Conservation (phyloP, 2,329 filamentous ascomycete species). For the Cladophialophora yegresii region DNA sequence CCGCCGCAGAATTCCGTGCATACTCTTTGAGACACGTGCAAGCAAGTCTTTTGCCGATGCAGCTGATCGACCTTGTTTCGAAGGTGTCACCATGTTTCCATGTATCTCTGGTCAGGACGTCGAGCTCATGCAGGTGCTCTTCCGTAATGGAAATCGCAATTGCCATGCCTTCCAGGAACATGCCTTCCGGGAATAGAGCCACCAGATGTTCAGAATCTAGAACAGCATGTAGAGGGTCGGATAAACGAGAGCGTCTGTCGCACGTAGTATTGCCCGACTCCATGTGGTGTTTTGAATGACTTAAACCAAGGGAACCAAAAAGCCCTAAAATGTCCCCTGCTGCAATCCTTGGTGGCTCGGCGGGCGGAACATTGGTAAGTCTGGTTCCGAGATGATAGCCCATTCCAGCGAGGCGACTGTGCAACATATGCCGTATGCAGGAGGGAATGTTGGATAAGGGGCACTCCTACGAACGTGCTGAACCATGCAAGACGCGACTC, state of each 20-base stretch:
- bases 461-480: background rate
- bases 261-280: background rate
- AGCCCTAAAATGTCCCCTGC: background rate
- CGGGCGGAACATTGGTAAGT: too few species aligned
- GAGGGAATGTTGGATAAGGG: background rate
- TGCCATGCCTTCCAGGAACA: background rate
- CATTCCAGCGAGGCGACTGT: background rate
- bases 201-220: too few species aligned
- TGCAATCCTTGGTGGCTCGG: too few species aligned
- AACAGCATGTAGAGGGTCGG: background rate
- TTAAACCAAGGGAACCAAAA: background rate
- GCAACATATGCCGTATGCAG: background rate
- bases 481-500: background rate
- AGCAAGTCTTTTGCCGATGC: background rate
- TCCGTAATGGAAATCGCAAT: background rate
- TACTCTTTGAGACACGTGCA: background rate
- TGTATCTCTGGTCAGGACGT: background rate
- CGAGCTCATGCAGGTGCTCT: background rate
- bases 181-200: background rate
- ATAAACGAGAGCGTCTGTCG: background rate
- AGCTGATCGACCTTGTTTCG: background rate
- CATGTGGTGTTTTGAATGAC: background rate
- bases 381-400: background rate
- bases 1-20: background rate
- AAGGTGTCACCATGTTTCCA: background rate